Evolutionary conservation across 1,284 basidiomycete species (phyloP).

Genomic region (Trichosporon coremiiforme): DNA sequence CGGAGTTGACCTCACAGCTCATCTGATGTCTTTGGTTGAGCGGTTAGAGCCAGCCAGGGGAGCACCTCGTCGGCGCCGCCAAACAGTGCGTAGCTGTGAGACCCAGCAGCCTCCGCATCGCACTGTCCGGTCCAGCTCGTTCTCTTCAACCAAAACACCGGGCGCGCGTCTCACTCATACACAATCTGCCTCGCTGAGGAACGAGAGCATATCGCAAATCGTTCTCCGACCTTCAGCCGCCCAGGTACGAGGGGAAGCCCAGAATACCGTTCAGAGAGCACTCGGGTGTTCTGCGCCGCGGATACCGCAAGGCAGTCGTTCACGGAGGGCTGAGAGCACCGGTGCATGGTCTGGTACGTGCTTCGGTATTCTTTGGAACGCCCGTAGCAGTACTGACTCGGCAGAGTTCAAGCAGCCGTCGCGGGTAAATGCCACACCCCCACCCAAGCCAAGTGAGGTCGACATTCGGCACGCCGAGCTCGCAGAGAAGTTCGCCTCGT

Average conservation of each 20-base stretch:
- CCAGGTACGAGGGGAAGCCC: too few species aligned
- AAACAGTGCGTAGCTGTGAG: background rate
- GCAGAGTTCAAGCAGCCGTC: constrained; percentile 24
- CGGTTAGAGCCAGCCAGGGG: background rate
- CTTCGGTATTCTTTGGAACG: too few species aligned
- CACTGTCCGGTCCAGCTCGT: background rate
- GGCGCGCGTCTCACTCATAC: background rate
- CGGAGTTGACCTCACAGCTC: background rate
- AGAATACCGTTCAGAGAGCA: too few species aligned
- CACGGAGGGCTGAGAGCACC: background rate
- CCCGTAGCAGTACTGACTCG: background rate
- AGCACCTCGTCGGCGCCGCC: background rate
- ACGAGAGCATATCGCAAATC: background rate
- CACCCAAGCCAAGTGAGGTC: constrained; percentile 1
- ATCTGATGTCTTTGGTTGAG: background rate
- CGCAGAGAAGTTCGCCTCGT: constrained; percentile 14
- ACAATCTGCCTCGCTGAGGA: background rate
- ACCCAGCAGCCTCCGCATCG: background rate
- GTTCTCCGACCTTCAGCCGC: background rate
- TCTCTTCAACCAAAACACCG: background rate
- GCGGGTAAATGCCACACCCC: constrained; percentile 21
- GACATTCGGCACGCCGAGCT: constrained; percentile 9
- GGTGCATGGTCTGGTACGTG: constrained; percentile 1
- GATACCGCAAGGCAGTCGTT: too few species aligned
- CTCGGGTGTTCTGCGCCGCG: too few species aligned